Percentiles rank a stretch among this genome's conserved stretches.
These are phyloP conservation scores for Chaetothyriales sp. DNA, from an alignment of 2,329 filamentous ascomycete genomes.

Conservation along the genomic window DNA sequence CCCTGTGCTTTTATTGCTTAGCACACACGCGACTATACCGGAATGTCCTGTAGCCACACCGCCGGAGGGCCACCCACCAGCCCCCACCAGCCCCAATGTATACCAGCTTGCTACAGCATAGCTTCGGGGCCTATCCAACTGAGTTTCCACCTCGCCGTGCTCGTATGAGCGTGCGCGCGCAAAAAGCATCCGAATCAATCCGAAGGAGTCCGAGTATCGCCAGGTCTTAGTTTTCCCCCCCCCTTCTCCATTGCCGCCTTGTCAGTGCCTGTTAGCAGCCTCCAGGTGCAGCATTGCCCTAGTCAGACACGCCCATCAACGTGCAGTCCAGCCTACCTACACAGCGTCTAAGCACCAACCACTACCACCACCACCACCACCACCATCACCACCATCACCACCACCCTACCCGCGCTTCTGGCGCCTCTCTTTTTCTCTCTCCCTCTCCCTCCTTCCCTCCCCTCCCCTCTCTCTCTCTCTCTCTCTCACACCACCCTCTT, in stretches of 20 bases:
- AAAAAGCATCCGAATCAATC: not conserved
- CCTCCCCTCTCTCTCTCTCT: too few species aligned
- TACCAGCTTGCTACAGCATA: not conserved
- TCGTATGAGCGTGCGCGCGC: not conserved
- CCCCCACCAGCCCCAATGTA: not conserved
- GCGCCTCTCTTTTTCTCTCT: too few species aligned
- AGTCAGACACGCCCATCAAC: too few species aligned
- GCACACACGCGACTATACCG: not conserved
- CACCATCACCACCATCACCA: too few species aligned
- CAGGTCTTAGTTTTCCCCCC: not conserved
- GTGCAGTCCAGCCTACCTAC: too few species aligned
- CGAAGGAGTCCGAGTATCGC: not conserved
- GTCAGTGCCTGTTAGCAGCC: not conserved
- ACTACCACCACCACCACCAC: too few species aligned
- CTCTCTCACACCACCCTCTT: too few species aligned
- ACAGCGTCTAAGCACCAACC: too few species aligned
- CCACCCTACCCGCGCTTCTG: too few species aligned
- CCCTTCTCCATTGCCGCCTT: not conserved
- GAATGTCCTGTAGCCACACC: not conserved
- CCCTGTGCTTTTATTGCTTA: not conserved
- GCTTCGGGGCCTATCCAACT: not conserved
- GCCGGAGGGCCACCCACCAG: not conserved
- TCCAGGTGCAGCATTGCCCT: not conserved
- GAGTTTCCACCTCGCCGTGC: not conserved
- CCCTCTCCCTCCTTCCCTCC: too few species aligned